Conservation (phyloP, 495 filamentous ascomycete genomes). For the Podospora conica region DNA sequence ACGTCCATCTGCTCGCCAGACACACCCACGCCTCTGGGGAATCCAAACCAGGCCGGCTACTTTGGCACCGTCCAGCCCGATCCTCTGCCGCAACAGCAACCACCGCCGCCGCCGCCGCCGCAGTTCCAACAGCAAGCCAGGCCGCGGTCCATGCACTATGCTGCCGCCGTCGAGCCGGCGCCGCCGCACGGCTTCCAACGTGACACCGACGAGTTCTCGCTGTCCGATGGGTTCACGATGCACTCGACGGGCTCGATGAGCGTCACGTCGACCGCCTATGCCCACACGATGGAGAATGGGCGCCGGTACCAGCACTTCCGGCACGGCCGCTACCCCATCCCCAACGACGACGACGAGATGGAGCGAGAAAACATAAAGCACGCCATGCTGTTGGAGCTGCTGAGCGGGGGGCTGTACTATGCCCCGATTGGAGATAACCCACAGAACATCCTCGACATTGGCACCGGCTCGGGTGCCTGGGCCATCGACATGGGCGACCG, state of each 20-base stretch:
- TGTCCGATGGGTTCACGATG: slow-evolving; percentile 26
- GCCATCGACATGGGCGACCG: slow-evolving; percentile 33
- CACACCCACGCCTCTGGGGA: not conserved
- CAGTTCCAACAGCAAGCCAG: not conserved
- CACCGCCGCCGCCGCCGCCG: not conserved
- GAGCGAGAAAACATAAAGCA: slow-evolving; percentile 44
- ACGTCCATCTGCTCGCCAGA: not conserved
- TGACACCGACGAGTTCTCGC: slow-evolving; percentile 25
- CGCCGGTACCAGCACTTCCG: slow-evolving; percentile 52
- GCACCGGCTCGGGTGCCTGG: slow-evolving; percentile 43
- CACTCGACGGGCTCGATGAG: slow-evolving; percentile 28
- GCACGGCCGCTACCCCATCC: slow-evolving; percentile 49
- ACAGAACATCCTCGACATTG: slow-evolving; percentile 42
- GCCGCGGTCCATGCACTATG: not conserved
- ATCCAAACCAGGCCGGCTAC: not conserved
- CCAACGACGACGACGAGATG: slow-evolving; percentile 51
- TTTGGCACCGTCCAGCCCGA: not conserved
- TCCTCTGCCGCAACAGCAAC: too few species aligned
- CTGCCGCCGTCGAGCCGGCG: slow-evolving; percentile 17
- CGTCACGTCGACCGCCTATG: slow-evolving; percentile 36
- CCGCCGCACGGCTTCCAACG: slow-evolving; percentile 6
- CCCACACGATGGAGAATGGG: slow-evolving; percentile 48
- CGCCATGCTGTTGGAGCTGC: slow-evolving; percentile 30
- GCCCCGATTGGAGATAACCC: slow-evolving; percentile 39
- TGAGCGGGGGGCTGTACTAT: slow-evolving; percentile 38